These are phyloP conservation scores for Nevesoporus exiguus DNA, from an alignment of 768 basidiomycete species.

Conservation along the genomic window DNA sequence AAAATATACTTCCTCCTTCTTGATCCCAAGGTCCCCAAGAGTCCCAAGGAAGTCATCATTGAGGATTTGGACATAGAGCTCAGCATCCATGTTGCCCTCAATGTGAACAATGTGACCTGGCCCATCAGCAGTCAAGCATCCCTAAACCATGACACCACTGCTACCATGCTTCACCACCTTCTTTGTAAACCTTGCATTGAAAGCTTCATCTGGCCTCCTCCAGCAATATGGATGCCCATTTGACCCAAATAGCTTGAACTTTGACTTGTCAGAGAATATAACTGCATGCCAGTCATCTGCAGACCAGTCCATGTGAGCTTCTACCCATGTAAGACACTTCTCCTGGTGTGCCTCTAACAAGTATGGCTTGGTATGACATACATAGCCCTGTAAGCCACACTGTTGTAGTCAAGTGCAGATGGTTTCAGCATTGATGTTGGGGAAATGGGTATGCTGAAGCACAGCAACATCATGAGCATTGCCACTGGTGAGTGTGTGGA, in stretches of 20 bases:
- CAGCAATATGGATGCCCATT: too few species aligned
- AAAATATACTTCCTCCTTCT: constrained; percentile 18
- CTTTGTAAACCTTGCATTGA: constrained; percentile 20
- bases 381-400: not conserved
- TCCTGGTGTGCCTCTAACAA: constrained; percentile 16
- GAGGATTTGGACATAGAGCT: constrained; percentile 29
- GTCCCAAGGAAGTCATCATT: constrained; percentile 28
- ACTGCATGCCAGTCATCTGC: constrained; percentile 29
- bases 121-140: constrained; percentile 29
- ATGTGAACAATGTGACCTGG: constrained; percentile 29
- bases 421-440: too few species aligned
- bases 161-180: constrained; percentile 36
- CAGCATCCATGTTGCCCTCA: constrained; percentile 30
- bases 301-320: too few species aligned
- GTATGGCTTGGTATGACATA: constrained; percentile 18
- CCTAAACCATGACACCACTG: constrained; percentile 37
- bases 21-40: constrained; percentile 20
- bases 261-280: constrained; percentile 12
- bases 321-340: constrained; percentile 21
- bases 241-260: too few species aligned
- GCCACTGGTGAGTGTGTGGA: not conserved
- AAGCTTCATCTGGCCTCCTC: too few species aligned
- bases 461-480: not conserved
- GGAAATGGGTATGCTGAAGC: too few species aligned
- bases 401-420: not conserved